Base-by-base conservation (phyloP, 2,329 filamentous ascomycete genomes). In the Tolypocladium album region DNA sequence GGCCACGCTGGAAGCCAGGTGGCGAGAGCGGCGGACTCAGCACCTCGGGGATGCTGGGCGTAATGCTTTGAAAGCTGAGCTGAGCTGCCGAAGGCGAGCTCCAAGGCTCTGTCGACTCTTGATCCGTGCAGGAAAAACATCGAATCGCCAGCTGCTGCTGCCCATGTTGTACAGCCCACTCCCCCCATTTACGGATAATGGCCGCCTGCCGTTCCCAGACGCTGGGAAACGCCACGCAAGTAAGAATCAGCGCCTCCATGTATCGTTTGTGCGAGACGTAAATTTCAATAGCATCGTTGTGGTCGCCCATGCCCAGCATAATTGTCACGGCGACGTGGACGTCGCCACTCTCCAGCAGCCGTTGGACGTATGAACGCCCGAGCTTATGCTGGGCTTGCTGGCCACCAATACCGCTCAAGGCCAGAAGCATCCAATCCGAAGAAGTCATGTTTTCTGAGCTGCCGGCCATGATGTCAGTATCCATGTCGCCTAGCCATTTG, bases 351-450 rank as follows among this genome's bases (percentile, higher is more conserved):
- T 95, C 92, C 1, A 99, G 81, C 1, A 99, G 80, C 57, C 92
- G 87, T 72, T 96, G 92, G 1, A 96, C 90, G 66, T 96, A 96
- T 3, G 91, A 88, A 61, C 93, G 88, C 1, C 90, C 92, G 20
- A 97, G 85, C 71, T 96, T 95, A 71, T 95, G 92, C 67, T 95
- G 90, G 1, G 91, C 91, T 43, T 85, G 80, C 27, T 76, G 72
- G 3, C 86, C 83, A 58, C 89, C 91, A 74, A 97, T 95, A 47
- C 90, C 89, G 69, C 90, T 96, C 58, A 99, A 76, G 13, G 94
- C 93, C 42, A 99, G 78, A 61, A 97, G 77, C 91, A 99, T 97
- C 94, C 94, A 99, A 73, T 97, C 94, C 0, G 90, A 90, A 2
- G 89, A 91, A 12, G 91, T 93, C 82, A 94, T 92, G n/a, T 90